Conservation (phyloP, 495 filamentous ascomycete genomes). For the Pyrenopolyporus hunteri region DNA sequence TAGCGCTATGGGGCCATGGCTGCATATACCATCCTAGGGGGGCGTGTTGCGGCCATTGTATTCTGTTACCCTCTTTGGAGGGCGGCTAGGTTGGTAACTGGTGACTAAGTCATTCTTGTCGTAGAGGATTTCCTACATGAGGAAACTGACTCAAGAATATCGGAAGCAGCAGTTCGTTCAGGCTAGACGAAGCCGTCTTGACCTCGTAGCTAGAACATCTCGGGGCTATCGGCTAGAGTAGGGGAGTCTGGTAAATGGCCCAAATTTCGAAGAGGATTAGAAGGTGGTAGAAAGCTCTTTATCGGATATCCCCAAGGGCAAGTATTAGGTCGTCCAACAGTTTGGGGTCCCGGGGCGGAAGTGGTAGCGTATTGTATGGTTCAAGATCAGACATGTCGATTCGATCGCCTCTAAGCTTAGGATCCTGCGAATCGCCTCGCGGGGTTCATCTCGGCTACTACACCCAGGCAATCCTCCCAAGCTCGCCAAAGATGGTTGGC, state of each 20-base stretch:
- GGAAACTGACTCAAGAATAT: conserved; percentile 18
- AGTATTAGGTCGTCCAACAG: neutral
- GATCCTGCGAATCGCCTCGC: neutral
- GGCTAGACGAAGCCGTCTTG: neutral
- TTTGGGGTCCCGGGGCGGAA: conserved; percentile 28
- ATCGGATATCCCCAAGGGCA: conserved; percentile 5
- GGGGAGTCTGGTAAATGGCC: neutral
- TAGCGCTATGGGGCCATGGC: too few relatives aligned
- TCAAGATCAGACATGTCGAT: conserved; percentile 18
- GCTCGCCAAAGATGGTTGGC: neutral
- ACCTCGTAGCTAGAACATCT: conserved; percentile 27
- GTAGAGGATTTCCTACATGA: conserved; percentile 13
- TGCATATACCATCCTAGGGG: too few relatives aligned
- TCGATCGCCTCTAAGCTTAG: neutral
- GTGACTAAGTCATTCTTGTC: too few relatives aligned
- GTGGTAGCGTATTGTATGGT: conserved; percentile 26
- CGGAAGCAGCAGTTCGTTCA: neutral
- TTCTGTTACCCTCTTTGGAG: too few relatives aligned
- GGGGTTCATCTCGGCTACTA: neutral
- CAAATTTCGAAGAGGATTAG: conserved; percentile 15
- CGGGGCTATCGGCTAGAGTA: conserved; percentile 30
- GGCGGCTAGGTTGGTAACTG: too few relatives aligned
- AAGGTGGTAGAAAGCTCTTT: conserved; percentile 8
- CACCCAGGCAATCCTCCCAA: neutral
- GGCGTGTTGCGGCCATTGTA: too few relatives aligned